Evolutionary conservation across 2,329 filamentous ascomycete genomes (phyloP).

Genomic region (Apiospora sp.): DNA sequence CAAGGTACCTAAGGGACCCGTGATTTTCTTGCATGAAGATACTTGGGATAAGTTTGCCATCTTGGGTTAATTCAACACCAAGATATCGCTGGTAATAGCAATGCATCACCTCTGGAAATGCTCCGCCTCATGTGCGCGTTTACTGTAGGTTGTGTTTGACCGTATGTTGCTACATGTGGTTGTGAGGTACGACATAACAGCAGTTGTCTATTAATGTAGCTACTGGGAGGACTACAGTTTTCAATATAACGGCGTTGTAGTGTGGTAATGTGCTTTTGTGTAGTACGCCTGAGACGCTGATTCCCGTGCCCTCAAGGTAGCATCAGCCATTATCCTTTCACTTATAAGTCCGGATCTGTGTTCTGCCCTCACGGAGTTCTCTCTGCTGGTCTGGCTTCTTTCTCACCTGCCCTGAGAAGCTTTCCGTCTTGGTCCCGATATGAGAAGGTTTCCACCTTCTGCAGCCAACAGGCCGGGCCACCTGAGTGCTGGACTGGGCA

Average conservation of each 20-base stretch:
- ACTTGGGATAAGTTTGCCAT: too few species aligned
- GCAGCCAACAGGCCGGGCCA: not conserved
- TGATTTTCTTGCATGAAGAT: not conserved
- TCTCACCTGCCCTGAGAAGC: not conserved
- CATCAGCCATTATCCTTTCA: not conserved
- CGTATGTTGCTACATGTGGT: not conserved
- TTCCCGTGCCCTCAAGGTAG: not conserved
- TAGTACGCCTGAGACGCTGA: not conserved
- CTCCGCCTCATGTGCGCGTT: not conserved
- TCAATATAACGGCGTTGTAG: not conserved
- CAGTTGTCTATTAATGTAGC: not conserved
- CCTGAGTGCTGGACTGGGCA: not conserved
- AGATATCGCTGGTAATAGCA: not conserved
- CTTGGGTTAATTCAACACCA: not conserved
- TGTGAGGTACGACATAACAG: not conserved
- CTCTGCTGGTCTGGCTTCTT: not conserved
- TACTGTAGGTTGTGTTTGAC: not conserved
- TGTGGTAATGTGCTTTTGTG: not conserved
- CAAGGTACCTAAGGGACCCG: too few species aligned
- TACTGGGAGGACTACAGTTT: not conserved
- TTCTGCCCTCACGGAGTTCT: not conserved
- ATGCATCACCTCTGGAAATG: not conserved
- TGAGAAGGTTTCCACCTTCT: not conserved
- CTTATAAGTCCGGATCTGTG: not conserved
- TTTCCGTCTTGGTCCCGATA: not conserved